Percentiles rank a stretch among this genome's conserved stretches.
Evolutionary conservation across 257 asterid species (phyloP).

Genomic region (Gardenia jasminoides): DNA sequence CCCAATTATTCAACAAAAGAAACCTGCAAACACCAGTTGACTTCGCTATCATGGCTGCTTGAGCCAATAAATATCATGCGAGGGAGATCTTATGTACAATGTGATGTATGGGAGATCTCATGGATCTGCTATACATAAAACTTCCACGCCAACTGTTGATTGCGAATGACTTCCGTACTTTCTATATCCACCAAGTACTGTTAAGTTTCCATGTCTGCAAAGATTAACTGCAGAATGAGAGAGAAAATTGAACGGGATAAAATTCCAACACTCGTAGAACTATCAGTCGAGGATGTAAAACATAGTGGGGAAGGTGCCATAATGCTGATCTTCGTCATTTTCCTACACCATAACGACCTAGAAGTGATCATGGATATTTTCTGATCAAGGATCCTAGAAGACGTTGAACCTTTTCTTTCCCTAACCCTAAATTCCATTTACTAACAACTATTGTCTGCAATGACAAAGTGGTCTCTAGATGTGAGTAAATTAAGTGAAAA

Average conservation of each 20-base stretch:
- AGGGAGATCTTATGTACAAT: too few species aligned
- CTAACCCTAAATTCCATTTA: not conserved
- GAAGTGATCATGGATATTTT: not conserved
- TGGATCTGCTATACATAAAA: not conserved
- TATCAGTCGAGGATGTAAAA: not conserved
- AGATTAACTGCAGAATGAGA: conserved; percentile 6
- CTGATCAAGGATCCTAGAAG: not conserved
- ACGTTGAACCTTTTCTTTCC: not conserved
- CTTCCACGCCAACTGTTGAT: not conserved
- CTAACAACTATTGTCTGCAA: not conserved
- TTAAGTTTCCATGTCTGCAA: not conserved
- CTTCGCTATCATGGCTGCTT: not conserved
- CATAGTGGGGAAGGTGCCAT: not conserved
- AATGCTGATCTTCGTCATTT: not conserved
- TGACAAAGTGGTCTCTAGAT: not conserved
- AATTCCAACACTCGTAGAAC: not conserved
- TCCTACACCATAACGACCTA: not conserved
- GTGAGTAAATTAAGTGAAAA: not conserved
- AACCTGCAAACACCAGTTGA: not conserved
- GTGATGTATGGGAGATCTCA: not conserved
- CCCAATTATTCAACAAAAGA: not conserved
- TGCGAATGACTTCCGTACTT: not conserved
- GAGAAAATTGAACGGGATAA: not conserved
- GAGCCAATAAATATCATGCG: not conserved
- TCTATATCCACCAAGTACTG: not conserved